These are phyloP conservation scores for Mucor indicus DNA, from an alignment of 371 early-diverging fungal genomes.

Conservation along the genomic window DNA sequence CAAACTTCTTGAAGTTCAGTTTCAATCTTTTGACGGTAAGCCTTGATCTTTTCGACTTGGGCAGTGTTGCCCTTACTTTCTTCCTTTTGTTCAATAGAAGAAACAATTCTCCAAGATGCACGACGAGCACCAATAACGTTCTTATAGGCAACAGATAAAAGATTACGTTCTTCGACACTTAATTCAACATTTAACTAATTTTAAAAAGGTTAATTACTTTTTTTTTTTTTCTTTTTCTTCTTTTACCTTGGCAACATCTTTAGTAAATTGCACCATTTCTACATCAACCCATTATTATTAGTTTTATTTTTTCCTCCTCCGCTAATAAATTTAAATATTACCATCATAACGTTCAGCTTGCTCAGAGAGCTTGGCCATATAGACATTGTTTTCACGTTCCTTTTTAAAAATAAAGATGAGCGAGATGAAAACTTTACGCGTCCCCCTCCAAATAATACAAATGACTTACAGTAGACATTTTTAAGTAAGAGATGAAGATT, in stretches of 20 bases:
- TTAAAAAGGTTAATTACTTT: constrained; percentile 9
- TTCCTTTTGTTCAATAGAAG: background rate
- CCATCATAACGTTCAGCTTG: constrained; percentile 97
- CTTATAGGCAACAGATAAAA: constrained; percentile 98
- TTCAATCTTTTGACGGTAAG: constrained; percentile 92
- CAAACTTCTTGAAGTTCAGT: constrained; percentile 92
- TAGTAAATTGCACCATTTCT: constrained; percentile 96
- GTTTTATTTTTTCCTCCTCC: too few relatives aligned
- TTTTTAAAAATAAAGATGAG: constrained; percentile 1
- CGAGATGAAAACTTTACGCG: background rate
- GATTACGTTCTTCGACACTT: constrained; percentile 95
- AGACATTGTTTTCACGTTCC: constrained; percentile 49
- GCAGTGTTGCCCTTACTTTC: constrained; percentile 84
- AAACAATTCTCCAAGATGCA: constrained; percentile 82
- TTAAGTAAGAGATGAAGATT: background rate
- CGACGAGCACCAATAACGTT: constrained; percentile 98
- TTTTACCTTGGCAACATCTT: constrained; percentile 66
- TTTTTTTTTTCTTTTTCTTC: background rate
- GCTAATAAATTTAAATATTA: constrained; percentile 1
- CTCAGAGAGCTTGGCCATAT: constrained; percentile 98
- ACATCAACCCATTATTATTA: background rate
- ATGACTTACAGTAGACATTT: constrained; percentile 2
- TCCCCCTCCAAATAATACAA: background rate
- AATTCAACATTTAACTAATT: constrained; percentile 61
- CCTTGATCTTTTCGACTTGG: constrained; percentile 86